Evolutionary conservation across 1,284 basidiomycete species (phyloP), one percentile per base, ranked within the genome.

Genomic region (Ganoderma boninense): DNA sequence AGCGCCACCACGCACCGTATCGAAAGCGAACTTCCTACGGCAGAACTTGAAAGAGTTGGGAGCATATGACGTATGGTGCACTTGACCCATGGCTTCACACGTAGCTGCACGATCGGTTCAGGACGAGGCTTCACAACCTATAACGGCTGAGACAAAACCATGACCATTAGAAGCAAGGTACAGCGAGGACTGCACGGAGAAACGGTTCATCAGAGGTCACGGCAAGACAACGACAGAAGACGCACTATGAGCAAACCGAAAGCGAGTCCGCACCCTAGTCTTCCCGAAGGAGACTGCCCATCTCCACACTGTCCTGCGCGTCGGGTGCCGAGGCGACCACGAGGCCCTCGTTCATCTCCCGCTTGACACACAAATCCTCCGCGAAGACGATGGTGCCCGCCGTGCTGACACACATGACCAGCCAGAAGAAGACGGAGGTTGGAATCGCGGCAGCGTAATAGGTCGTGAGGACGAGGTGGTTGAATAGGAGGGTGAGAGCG

Each of bases 321-420:
- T 80, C 79, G 23, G 84, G 84, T 16, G 84, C 76, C 66, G 86
- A 79, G 63, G 82, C 82, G 44, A 92, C 87, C 60, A 87, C 87
- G 68, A 98, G 82, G 2, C 96, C 96, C 76, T 97, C 94, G 35
- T 84, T 84, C 95, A 99, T 96, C 83, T 99, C 97, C 62, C 97
- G 84, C 79, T 90, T 92, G 57, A 99, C 95, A 79, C 97, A 98
- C 16, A 97, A 84, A 76, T 98, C 95, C 80, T 99, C 97, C 1
- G 95, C 94, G 38, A 92, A 83, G 62, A 97, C 86, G 68, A 99
- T 89, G 76, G 92, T 95, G 32, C 93, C 78, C 14, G 89, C 85
- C 1, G 95, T 87, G 62, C 95, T 92, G n/a, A 85, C 81, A 18
- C 89, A 80, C 82, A 97, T 87, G 61, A 97, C 87, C 65, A 90